Conservation (phyloP, 495 filamentous ascomycete genomes). For the Astrocystis sublimbata region DNA sequence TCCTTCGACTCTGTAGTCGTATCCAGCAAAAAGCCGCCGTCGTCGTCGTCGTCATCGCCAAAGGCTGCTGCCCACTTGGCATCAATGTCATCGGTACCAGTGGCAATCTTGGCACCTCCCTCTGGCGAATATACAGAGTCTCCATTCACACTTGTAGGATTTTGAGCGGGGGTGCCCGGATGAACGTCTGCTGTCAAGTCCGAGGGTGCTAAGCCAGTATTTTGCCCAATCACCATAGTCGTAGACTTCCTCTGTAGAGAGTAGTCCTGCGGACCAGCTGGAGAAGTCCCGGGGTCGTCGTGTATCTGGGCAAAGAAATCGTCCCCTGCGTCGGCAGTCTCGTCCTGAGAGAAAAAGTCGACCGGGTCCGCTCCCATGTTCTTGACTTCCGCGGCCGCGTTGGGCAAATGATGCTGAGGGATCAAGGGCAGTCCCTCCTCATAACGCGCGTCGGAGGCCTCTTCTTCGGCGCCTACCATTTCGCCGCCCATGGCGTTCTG, state of each 20-base stretch:
- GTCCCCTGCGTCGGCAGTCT: conserved; percentile 42
- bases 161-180: conserved; percentile 19
- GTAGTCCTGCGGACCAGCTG: conserved; percentile 24
- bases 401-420: conserved; percentile 29
- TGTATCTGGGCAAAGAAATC: conserved; percentile 54
- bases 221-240: conserved; percentile 51
- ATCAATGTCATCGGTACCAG: conserved; percentile 56
- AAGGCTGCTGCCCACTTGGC: conserved; percentile 84
- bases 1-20: conserved; percentile 37
- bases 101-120: conserved; percentile 15
- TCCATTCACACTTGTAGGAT: conserved; percentile 24
- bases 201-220: conserved; percentile 30
- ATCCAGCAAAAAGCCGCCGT: conserved; percentile 55
- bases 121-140: conserved; percentile 33
- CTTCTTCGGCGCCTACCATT: conserved; percentile 37
- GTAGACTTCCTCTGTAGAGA: conserved; percentile 60
- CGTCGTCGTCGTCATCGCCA: conserved; percentile 76
- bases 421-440: conserved; percentile 64
- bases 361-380: conserved; percentile 18
- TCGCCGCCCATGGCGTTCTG: conserved; percentile 41
- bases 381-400: conserved; percentile 8
- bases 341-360: conserved; percentile 43
- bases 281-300: conserved; percentile 15
- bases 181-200: conserved; percentile 30
- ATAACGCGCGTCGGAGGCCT: conserved; percentile 50